Conservation (phyloP, 106 monocot genomes). For the Narthecium ossifragum region DNA sequence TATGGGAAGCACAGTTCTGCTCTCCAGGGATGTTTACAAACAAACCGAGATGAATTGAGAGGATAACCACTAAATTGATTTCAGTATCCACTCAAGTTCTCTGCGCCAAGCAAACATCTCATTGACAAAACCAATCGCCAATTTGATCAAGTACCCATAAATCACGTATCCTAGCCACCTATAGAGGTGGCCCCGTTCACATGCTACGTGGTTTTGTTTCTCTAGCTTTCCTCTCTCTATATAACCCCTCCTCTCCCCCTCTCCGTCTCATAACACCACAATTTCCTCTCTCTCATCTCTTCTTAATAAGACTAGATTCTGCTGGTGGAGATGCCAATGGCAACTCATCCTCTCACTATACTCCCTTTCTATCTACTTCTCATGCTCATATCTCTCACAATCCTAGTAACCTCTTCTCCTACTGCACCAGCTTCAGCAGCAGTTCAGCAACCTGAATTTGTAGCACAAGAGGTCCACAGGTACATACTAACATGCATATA, state of each 20-base stretch:
- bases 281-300: not conserved
- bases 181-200: no score
- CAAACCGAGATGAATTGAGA: no score
- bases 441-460: constrained; percentile 2
- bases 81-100: no score
- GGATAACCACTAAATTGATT: no score
- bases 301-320: not conserved
- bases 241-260: constrained; percentile 1
- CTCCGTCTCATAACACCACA: not conserved
- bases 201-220: no score
- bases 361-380: not conserved
- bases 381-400: not conserved
- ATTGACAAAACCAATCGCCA: no score
- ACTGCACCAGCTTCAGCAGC: not conserved
- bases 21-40: no score
- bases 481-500: not conserved
- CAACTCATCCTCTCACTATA: not conserved
- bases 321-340: not conserved
- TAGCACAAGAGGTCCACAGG: constrained; percentile 5
- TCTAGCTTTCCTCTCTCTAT: not conserved
- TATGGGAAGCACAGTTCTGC: no score
- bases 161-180: no score
- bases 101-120: no score
- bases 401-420: not conserved
- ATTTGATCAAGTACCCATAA: no score